phyloP scores from a whole-genome alignment of 495 filamentous ascomycete species.

The Diplogelasinospora grovesii region DNA sequence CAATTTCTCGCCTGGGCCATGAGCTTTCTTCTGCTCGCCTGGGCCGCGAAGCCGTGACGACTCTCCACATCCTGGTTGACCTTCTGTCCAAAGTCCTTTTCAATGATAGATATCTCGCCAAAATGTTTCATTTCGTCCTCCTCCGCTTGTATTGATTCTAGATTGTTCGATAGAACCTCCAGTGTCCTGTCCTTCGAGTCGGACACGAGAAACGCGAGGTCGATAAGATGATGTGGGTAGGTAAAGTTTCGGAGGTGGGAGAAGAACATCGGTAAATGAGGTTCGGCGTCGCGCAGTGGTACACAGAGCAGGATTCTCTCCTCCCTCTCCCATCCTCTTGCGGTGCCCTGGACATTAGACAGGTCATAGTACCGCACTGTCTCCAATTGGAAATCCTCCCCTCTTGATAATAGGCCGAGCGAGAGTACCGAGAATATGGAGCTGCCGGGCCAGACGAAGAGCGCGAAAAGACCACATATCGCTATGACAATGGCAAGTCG shows the following conservation, averaged over 20 bases:
- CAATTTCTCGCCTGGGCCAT: slow-evolving; percentile 99
- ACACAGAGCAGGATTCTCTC: slow-evolving; percentile 95
- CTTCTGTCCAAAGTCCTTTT: slow-evolving; percentile 98
- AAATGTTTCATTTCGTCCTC: slow-evolving; percentile 72
- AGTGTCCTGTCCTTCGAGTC: slow-evolving; percentile 93
- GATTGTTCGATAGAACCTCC: slow-evolving; percentile 60
- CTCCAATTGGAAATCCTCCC: slow-evolving; percentile 72
- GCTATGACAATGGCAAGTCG: slow-evolving; percentile 50
- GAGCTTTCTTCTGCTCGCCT: slow-evolving; percentile 85
- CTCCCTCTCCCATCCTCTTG: slow-evolving; percentile 87
- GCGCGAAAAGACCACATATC: slow-evolving; percentile 49
- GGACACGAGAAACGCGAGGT: slow-evolving; percentile 93
- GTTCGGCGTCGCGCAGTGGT: slow-evolving; percentile 85
- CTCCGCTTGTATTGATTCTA: slow-evolving; percentile 75
- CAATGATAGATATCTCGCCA: slow-evolving; percentile 94
- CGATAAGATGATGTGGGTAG: slow-evolving; percentile 93
- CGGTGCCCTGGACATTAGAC: slow-evolving; percentile 78
- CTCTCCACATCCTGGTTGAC: slow-evolving; percentile 98
- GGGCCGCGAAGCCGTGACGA: slow-evolving; percentile 94
- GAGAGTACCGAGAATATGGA: slow-evolving; percentile 67
- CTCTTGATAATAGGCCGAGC: slow-evolving; percentile 60
- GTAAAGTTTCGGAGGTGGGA: slow-evolving; percentile 92
- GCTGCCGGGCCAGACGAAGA: slow-evolving; percentile 58
- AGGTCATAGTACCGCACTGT: slow-evolving; percentile 97
- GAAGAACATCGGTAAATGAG: slow-evolving; percentile 98